Percentiles rank a stretch among this genome's conserved stretches.
phyloP scores from a whole-genome alignment of 495 filamentous ascomycete species.

The Hypomontagnella monticulosa region DNA sequence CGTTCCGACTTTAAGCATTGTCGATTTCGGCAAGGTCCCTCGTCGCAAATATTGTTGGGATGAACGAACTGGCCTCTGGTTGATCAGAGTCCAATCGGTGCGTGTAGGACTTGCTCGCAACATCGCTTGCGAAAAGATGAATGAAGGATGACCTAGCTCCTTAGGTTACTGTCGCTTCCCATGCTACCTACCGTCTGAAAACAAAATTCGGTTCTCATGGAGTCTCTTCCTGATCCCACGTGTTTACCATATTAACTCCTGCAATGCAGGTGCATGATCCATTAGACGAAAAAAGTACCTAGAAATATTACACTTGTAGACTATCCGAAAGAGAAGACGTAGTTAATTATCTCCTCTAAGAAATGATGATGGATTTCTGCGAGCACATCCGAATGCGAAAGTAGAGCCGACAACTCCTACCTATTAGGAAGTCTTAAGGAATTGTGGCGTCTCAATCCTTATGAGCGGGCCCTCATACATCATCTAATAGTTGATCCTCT shows the following conservation, averaged over 20 bases:
- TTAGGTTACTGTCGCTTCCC: conserved; percentile 10
- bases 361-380: neutral
- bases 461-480: conserved; percentile 23
- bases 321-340: too few species aligned
- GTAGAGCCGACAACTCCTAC: conserved; percentile 25
- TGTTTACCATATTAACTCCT: neutral
- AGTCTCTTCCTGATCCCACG: neutral
- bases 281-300: too few species aligned
- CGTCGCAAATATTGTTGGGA: conserved; percentile 21
- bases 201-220: neutral
- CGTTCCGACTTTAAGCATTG: conserved; percentile 18
- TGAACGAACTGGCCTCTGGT: conserved; percentile 20
- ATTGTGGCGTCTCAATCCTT: conserved; percentile 22
- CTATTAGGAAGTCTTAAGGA: conserved; percentile 11
- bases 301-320: too few species aligned
- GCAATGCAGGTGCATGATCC: too few species aligned
- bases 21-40: conserved; percentile 29
- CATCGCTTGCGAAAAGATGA: conserved; percentile 6
- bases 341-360: neutral
- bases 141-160: conserved; percentile 14
- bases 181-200: too few species aligned
- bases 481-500: conserved; percentile 13
- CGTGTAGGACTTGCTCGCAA: conserved; percentile 9
- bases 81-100: conserved; percentile 17
- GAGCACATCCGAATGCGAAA: conserved; percentile 10